A percentile compares a stretch with the other conserved stretches of the same genome.
phyloP scores from a whole-genome alignment of 345 rosid species.

The Populus simonii region DNA sequence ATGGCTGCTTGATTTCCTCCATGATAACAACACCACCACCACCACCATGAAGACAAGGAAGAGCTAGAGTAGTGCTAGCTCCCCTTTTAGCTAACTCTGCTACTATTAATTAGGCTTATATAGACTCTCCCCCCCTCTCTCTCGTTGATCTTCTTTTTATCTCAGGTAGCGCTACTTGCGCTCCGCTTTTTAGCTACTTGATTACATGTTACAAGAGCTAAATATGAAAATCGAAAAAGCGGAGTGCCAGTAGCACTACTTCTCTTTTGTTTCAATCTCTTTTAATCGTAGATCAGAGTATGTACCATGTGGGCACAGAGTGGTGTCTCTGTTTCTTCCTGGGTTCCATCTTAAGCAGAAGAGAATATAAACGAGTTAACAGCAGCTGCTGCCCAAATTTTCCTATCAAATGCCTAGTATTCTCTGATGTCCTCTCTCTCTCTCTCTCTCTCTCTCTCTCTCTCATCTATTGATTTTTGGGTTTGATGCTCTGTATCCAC shows the following conservation, averaged over 20 bases:
- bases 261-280: not conserved
- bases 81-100: slow-evolving; percentile 10
- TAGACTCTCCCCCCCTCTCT: slow-evolving; percentile 8
- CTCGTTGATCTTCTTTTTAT: not conserved
- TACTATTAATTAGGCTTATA: slow-evolving; percentile 11
- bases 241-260: slow-evolving; percentile 55
- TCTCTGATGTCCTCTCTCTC: not conserved
- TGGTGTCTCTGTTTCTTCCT: slow-evolving; percentile 17
- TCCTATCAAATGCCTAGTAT: slow-evolving; percentile 24
- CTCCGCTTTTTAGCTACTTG: slow-evolving; percentile 42
- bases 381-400: slow-evolving; percentile 30
- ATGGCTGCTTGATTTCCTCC: slow-evolving; percentile 24
- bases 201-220: not conserved
- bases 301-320: slow-evolving; percentile 19
- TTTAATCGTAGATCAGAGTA: slow-evolving; percentile 30
- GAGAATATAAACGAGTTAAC: slow-evolving; percentile 35
- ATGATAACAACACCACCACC: slow-evolving; percentile 8
- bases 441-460: not conserved
- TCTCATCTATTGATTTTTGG: not conserved
- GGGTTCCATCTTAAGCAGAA: slow-evolving; percentile 32
- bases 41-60: slow-evolving; percentile 36
- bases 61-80: slow-evolving; percentile 11
- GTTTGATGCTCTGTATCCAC: not conserved
- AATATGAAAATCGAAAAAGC: slow-evolving; percentile 8
- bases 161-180: slow-evolving; percentile 55